Percentiles rank a stretch among this genome's conserved stretches.
phyloP scores from a whole-genome alignment of 2,329 filamentous ascomycete genomes.

The Ophiostoma sp. region DNA sequence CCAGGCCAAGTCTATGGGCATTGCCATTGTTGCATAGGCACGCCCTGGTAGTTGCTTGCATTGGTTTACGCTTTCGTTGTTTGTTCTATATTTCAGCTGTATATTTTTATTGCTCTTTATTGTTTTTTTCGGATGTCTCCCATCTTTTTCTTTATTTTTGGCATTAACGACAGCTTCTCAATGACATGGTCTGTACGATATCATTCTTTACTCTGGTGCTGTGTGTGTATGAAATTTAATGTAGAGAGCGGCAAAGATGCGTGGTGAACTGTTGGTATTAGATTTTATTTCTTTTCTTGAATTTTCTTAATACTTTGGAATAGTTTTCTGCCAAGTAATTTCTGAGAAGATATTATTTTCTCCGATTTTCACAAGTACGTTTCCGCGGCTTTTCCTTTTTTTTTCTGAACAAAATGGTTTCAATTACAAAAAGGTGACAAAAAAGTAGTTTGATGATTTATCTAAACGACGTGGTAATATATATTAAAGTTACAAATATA shows the following conservation, averaged over 20 bases:
- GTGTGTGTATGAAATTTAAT: neutral
- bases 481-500: neutral
- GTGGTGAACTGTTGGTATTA: too few relatives aligned
- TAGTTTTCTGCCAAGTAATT: too few relatives aligned
- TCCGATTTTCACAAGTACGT: too few relatives aligned
- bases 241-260: too few relatives aligned
- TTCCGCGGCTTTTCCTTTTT: too few relatives aligned
- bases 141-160: neutral
- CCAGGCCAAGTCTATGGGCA: constrained; percentile 69
- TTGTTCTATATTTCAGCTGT: neutral
- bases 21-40: constrained; percentile 59
- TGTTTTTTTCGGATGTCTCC: neutral
- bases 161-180: neutral
- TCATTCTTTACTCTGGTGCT: neutral
- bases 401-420: too few relatives aligned
- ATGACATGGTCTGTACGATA: neutral
- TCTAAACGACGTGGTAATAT: neutral
- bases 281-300: too few relatives aligned
- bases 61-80: neutral
- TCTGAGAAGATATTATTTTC: too few relatives aligned
- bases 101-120: constrained; percentile 6
- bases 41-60: neutral
- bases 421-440: neutral
- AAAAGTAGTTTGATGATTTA: neutral
- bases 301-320: too few relatives aligned